Evolutionary conservation across 495 filamentous ascomycete species (phyloP).

Genomic region (Daldinia bambusicola): DNA sequence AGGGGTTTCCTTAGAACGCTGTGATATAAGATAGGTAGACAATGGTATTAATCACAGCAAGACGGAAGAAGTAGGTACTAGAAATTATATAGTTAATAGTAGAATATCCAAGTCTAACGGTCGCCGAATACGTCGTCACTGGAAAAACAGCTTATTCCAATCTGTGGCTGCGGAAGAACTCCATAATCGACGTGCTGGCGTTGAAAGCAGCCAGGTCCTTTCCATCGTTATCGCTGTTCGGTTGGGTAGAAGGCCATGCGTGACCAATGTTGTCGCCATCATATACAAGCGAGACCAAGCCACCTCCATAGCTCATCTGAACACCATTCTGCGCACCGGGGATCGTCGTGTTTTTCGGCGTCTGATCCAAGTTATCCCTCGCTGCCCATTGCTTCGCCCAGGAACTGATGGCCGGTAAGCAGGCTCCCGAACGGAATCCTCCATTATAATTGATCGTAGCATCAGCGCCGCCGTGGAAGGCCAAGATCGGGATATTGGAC

Average conservation of each 20-base stretch:
- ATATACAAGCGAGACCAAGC: constrained; percentile 45
- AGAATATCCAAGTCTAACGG: not conserved
- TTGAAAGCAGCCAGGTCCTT: constrained; percentile 48
- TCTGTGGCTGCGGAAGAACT: constrained; percentile 49
- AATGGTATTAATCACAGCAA: too few species aligned
- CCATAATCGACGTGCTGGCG: constrained; percentile 53
- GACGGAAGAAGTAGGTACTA: too few species aligned
- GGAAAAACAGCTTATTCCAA: constrained; percentile 25
- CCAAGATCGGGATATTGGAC: constrained; percentile 55
- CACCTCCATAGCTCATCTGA: constrained; percentile 28
- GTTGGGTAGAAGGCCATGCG: constrained; percentile 57
- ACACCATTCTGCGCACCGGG: constrained; percentile 35
- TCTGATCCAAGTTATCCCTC: constrained; percentile 49
- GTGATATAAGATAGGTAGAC: too few species aligned
- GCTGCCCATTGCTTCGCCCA: constrained; percentile 55
- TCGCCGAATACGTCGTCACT: not conserved
- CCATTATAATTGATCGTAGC: constrained; percentile 52
- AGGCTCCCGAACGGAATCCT: constrained; percentile 45
- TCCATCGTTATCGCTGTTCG: constrained; percentile 53
- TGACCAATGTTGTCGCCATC: constrained; percentile 51
- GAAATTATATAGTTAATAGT: not conserved
- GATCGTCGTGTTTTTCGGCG: constrained; percentile 40
- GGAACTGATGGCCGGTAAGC: constrained; percentile 52
- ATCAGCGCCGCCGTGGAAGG: constrained; percentile 62
- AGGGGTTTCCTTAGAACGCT: too few species aligned